These are phyloP conservation scores for Acrasis kona DNA, from an alignment of 78 protist genomes.

Conservation along the genomic window DNA sequence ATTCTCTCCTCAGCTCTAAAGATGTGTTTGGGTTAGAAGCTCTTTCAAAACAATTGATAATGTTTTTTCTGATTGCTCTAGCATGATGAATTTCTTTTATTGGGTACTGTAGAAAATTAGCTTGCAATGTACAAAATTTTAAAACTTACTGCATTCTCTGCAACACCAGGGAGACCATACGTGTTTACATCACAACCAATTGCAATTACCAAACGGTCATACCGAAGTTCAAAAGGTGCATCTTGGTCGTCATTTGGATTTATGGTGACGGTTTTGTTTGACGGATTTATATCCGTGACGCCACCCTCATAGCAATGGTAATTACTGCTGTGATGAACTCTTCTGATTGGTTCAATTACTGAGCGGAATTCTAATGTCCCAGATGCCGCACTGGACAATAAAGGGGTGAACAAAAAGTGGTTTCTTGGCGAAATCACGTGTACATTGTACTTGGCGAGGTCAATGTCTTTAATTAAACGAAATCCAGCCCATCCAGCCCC, in stretches of 20 bases:
- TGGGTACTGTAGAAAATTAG: slow-evolving; percentile 4
- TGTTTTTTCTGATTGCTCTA: slow-evolving; percentile 18
- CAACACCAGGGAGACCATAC: slow-evolving; percentile 54
- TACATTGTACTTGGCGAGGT: neutral
- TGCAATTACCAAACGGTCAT: slow-evolving; percentile 57
- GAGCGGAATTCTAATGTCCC: slow-evolving; percentile 30
- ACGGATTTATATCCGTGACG: neutral
- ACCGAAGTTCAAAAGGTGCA: slow-evolving; percentile 20
- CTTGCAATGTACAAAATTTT: slow-evolving; percentile 48
- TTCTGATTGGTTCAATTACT: slow-evolving; percentile 7
- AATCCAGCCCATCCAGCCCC: slow-evolving; percentile 44
- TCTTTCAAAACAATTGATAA: slow-evolving; percentile 43
- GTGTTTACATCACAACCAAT: slow-evolving; percentile 55
- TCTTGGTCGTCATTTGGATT: neutral
- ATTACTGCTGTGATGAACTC: neutral
- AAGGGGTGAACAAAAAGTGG: slow-evolving; percentile 30
- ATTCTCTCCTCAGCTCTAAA: neutral
- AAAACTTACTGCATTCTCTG: slow-evolving; percentile 21
- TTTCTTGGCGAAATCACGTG: slow-evolving; percentile 17
- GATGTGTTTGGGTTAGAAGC: slow-evolving; percentile 35
- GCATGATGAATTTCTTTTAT: neutral
- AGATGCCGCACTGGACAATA: slow-evolving; percentile 7
- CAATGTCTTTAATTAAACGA: neutral
- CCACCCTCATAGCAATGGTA: neutral
- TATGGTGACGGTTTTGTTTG: neutral